Evolutionary conservation across 225 moss, liverwort and hornwort species (phyloP).

Genomic region (Polytrichum formosum): DNA sequence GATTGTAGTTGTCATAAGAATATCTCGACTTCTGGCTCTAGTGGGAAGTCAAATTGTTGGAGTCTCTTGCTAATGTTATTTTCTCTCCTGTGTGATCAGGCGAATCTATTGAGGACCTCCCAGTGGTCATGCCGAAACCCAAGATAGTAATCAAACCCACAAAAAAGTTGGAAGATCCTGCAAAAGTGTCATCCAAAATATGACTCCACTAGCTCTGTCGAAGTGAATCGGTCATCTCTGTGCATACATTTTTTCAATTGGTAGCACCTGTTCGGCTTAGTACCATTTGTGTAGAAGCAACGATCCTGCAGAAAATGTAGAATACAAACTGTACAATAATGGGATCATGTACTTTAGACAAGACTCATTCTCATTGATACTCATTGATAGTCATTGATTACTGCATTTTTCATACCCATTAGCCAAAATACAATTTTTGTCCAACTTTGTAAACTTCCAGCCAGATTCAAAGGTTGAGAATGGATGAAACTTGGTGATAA

Average conservation of each 20-base stretch:
- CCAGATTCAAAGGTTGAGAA: too few relatives aligned
- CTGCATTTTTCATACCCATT: too few relatives aligned
- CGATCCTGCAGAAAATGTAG: slow-evolving; percentile 4
- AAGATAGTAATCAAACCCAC: slow-evolving; percentile 18
- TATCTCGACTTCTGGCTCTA: neutral
- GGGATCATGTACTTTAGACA: too few relatives aligned
- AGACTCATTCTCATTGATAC: too few relatives aligned
- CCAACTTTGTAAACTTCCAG: too few relatives aligned
- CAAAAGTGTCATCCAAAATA: neutral
- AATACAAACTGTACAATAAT: too few relatives aligned
- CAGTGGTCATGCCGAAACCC: slow-evolving; percentile 27
- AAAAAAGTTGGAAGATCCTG: slow-evolving; percentile 24
- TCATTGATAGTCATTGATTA: too few relatives aligned
- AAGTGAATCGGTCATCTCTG: too few relatives aligned
- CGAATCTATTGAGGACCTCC: slow-evolving; percentile 39
- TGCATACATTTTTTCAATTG: too few relatives aligned
- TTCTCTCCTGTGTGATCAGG: slow-evolving; percentile 21
- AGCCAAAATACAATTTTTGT: too few relatives aligned
- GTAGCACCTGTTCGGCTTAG: too few relatives aligned
- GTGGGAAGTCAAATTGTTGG: neutral
- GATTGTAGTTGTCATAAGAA: neutral
- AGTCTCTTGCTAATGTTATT: neutral
- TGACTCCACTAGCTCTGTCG: neutral
- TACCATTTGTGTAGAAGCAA: slow-evolving; percentile 15
- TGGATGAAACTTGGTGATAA: too few relatives aligned